These are phyloP conservation scores for Rehmannia glutinosa DNA, from an alignment of 257 asterid species.

Conservation along the genomic window DNA sequence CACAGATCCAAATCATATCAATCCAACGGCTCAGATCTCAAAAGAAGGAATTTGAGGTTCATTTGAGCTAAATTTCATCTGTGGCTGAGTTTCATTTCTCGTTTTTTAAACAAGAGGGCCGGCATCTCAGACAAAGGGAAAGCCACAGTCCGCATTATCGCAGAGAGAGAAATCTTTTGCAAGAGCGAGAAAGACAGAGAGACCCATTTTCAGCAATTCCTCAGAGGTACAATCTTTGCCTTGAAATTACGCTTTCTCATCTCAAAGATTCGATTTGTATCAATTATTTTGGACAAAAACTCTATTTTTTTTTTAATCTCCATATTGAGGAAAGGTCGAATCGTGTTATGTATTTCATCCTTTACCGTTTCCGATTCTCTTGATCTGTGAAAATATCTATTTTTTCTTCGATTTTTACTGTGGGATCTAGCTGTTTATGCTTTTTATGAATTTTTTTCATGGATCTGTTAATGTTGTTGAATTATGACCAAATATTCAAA, in stretches of 20 bases:
- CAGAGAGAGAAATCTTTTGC: background rate
- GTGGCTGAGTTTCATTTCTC: conserved; percentile 31
- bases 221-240: conserved; percentile 23
- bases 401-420: background rate
- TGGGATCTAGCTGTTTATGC: conserved; percentile 18
- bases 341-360: background rate
- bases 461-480: conserved; percentile 26
- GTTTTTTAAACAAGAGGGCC: conserved; percentile 37
- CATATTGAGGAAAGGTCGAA: conserved; percentile 7
- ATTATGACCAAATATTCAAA: conserved; percentile 8
- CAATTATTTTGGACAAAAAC: background rate
- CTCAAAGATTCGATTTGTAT: background rate
- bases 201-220: conserved; percentile 24
- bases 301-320: background rate
- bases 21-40: conserved; percentile 40
- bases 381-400: conserved; percentile 1
- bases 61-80: conserved; percentile 40
- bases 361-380: background rate
- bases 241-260: background rate
- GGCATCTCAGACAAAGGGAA: conserved; percentile 13
- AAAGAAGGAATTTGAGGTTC: conserved; percentile 33
- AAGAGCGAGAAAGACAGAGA: background rate
- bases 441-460: background rate
- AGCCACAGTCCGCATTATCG: conserved; percentile 10
- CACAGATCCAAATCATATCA: conserved; percentile 16